Evolutionary conservation across 495 filamentous ascomycete genomes (phyloP), one percentile per base, ranked within the genome.

Genomic region (Daldinia loculata): DNA sequence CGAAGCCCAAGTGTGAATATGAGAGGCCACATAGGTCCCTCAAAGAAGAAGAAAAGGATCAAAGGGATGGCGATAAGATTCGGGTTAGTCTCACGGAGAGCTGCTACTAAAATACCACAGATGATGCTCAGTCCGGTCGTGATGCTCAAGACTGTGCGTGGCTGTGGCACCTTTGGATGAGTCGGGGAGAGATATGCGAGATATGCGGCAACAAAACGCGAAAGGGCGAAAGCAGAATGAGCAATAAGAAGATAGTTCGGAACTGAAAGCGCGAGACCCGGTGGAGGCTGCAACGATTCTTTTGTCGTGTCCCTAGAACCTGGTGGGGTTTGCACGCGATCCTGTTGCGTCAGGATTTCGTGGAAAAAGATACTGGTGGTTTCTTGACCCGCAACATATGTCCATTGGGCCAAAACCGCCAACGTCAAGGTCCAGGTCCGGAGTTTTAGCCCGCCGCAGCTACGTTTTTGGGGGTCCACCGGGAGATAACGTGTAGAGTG

Each of bases 311-410:
- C 7, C 24, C 51, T 85, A 14, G 22, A 34, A 19, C 22, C 22
- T 15, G 84, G 79, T 30, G 87, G 80, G 79, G 32, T 75, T 80
- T 14, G 74, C 58, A 66, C 80, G 76, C 22, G 81, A 80, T 34
- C 85, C 80, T 24, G 78, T 78, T 56, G 82, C 79, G 69, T 70
- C n/a, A 86, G 30, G 14, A 86, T 70, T 48, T 59, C 62, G 69
- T 86, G 83, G 79, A 92, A 91, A 78, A 87, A 91, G 36, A 89
- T 83, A 8, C 87, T 88, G 78, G 90, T 89, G 38, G 85, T 89
- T 69, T 91, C 89, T 72, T 94, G 91, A 0, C 89, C 85, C 27
- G 88, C 89, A 19, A 90, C 86, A 74, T 93, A 93, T n/a, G 84
- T 87, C 83, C 90, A 93, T 74, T 94, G 91, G 14, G 90, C 85